phyloP scores from a whole-genome alignment of 192 early-diverging fungal species.

The Linnemannia exigua region DNA sequence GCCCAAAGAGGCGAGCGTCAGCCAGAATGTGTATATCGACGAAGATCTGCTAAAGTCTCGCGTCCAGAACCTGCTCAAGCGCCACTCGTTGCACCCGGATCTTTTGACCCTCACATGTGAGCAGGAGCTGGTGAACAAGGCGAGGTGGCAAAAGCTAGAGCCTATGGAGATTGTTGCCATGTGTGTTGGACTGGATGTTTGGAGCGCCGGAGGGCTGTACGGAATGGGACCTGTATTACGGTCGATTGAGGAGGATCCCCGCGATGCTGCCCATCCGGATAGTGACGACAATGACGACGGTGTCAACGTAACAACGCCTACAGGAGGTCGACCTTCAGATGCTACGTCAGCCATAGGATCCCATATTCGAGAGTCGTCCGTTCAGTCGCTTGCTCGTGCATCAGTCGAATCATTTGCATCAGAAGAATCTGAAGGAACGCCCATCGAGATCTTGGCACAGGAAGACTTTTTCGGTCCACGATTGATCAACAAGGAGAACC shows the following conservation, averaged over 20 bases:
- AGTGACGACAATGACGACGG: slow-evolving; percentile 8
- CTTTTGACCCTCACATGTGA: slow-evolving; percentile 57
- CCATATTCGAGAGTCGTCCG: background rate
- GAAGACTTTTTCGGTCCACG: slow-evolving; percentile 38
- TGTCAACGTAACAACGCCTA: background rate
- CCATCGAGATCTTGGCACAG: slow-evolving; percentile 40
- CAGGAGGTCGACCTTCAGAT: background rate
- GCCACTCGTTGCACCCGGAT: slow-evolving; percentile 70
- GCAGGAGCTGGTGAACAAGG: slow-evolving; percentile 60
- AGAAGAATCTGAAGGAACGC: slow-evolving; percentile 30
- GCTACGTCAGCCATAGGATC: background rate
- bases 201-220: slow-evolving; percentile 61
- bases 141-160: slow-evolving; percentile 70
- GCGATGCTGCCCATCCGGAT: slow-evolving; percentile 4
- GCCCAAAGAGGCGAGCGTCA: slow-evolving; percentile 9
- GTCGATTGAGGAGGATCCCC: slow-evolving; percentile 27
- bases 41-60: slow-evolving; percentile 49
- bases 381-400: background rate
- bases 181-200: slow-evolving; percentile 69
- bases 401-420: slow-evolving; percentile 35
- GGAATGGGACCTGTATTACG: slow-evolving; percentile 36
- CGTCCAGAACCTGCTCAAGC: slow-evolving; percentile 57
- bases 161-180: slow-evolving; percentile 72
- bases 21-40: slow-evolving; percentile 17
- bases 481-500: slow-evolving; percentile 12